phyloP scores from a whole-genome alignment of 208 protist genomes.

The Phytomonas francai region DNA sequence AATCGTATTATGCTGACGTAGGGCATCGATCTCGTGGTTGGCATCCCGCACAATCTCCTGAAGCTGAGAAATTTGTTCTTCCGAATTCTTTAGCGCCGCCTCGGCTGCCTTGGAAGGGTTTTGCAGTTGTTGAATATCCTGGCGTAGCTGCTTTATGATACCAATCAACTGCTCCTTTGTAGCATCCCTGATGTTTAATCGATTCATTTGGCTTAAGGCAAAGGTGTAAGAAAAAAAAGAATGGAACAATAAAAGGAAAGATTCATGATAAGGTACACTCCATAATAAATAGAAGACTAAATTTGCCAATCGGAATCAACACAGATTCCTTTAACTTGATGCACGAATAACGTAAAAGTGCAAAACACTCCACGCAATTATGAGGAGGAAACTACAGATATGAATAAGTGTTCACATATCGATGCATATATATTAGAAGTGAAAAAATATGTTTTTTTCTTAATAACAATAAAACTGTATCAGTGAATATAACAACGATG shows the following conservation, averaged over 20 bases:
- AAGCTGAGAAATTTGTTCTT: slow-evolving; percentile 33
- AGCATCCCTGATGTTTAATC: slow-evolving; percentile 29
- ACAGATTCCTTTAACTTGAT: slow-evolving; percentile 14
- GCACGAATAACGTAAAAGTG: slow-evolving; percentile 1
- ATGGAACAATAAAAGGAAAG: slow-evolving; percentile 2
- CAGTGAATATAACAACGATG: neutral
- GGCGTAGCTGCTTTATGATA: slow-evolving; percentile 36
- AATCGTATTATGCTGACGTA: slow-evolving; percentile 39
- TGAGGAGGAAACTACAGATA: neutral
- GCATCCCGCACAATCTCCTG: slow-evolving; percentile 42
- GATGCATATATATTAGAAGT: neutral
- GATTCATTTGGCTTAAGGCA: slow-evolving; percentile 16
- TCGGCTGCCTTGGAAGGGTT: neutral
- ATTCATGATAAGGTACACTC: neutral
- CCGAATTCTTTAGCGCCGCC: slow-evolving; percentile 20
- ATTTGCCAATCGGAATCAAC: neutral
- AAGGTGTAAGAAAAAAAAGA: slow-evolving; percentile 6
- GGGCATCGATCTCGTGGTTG: slow-evolving; percentile 36
- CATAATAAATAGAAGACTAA: slow-evolving; percentile 1
- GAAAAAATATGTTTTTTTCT: neutral
- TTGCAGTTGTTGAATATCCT: slow-evolving; percentile 24
- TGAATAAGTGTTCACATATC: neutral
- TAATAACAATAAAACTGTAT: slow-evolving; percentile 4
- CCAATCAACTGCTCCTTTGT: slow-evolving; percentile 56
- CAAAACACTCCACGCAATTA: neutral